phyloP scores from a whole-genome alignment of 495 filamentous ascomycete genomes.

The Pseudoneurospora amorphoporcata region DNA sequence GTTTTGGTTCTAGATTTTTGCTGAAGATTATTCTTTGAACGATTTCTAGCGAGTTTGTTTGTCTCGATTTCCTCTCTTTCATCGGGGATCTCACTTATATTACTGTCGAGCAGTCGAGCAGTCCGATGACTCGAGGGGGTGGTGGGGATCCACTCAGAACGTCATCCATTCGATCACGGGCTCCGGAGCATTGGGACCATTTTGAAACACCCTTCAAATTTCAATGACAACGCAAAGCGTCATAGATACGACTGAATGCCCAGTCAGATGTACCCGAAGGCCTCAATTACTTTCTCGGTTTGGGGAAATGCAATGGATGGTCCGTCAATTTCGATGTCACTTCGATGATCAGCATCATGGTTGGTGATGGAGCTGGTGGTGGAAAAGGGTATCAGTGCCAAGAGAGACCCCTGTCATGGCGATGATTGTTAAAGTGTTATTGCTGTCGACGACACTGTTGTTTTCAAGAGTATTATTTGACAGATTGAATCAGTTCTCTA shows the following conservation, averaged over 20 bases:
- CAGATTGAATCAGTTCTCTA: not conserved
- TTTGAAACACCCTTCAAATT: not conserved
- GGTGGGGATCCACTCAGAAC: not conserved
- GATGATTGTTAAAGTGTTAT: not conserved
- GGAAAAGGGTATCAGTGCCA: not conserved
- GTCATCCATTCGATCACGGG: not conserved
- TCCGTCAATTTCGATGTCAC: not conserved
- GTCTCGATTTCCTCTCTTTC: not conserved
- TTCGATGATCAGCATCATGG: not conserved
- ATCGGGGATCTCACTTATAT: not conserved
- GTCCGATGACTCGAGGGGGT: not conserved
- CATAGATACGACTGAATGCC: not conserved
- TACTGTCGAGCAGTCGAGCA: not conserved
- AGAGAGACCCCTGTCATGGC: not conserved
- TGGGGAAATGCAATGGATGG: not conserved
- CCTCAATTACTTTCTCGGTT: not conserved
- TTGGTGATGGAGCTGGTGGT: not conserved
- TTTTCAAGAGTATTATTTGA: not conserved
- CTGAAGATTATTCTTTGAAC: not conserved
- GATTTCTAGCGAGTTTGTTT: not conserved
- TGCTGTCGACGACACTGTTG: not conserved
- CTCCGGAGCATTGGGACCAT: not conserved
- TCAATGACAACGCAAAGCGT: not conserved
- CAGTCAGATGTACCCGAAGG: not conserved
- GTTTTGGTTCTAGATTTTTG: not conserved